phyloP scores from a whole-genome alignment of 1,284 basidiomycete genomes.

The Boletus sp. region DNA sequence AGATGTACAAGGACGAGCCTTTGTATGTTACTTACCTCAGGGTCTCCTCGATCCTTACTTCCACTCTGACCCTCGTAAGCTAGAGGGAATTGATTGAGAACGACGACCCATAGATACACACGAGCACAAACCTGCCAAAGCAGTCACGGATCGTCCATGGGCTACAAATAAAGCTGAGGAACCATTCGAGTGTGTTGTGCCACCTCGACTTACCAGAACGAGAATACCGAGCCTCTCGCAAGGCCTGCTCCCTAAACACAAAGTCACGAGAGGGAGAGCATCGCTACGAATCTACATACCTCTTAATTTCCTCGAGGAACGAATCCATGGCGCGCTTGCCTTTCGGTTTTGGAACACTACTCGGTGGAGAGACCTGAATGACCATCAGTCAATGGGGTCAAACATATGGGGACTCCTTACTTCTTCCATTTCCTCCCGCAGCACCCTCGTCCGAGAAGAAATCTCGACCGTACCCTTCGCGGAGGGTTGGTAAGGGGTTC shows the following conservation, averaged over 20 bases:
- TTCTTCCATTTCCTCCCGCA: conserved; percentile 37
- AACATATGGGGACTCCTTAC: conserved; percentile 15
- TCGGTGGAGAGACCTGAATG: conserved; percentile 52
- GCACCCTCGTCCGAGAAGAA: conserved; percentile 31
- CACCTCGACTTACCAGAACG: conserved; percentile 55
- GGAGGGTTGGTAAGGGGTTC: conserved; percentile 47
- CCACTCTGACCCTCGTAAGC: conserved; percentile 87
- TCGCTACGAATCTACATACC: conserved; percentile 41
- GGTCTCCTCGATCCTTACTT: conserved; percentile 84
- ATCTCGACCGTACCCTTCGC: conserved; percentile 27
- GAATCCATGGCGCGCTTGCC: conserved; percentile 93
- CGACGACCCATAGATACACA: not conserved
- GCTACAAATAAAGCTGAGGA: conserved; percentile 28
- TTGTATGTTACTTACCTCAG: conserved; percentile 48
- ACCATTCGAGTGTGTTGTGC: not conserved
- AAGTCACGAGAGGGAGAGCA: not conserved
- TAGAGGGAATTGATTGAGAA: conserved; percentile 21
- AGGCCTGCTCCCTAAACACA: conserved; percentile 76
- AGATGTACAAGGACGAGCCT: not conserved
- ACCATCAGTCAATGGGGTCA: conserved; percentile 1
- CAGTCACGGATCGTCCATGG: conserved; percentile 72
- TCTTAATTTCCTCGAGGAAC: conserved; percentile 92
- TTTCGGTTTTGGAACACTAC: conserved; percentile 61
- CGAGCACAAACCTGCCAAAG: conserved; percentile 68
- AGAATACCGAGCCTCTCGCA: conserved; percentile 80